phyloP scores from a whole-genome alignment of 1,284 basidiomycete species.

The Trametes hirsuta region DNA sequence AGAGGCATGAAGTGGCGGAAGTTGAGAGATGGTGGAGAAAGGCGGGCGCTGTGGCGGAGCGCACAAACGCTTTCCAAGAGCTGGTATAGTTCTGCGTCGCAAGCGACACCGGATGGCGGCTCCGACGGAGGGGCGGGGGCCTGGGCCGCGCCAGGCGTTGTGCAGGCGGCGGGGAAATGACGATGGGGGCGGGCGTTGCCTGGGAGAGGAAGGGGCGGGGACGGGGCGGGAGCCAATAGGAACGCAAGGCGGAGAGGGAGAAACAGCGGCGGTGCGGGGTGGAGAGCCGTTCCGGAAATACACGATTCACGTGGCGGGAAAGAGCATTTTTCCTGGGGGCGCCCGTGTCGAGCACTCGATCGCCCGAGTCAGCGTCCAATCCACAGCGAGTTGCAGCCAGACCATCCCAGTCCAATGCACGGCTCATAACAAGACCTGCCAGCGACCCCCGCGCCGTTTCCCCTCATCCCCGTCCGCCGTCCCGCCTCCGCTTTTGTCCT shows the following conservation, averaged over 20 bases:
- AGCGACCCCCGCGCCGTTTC: not conserved
- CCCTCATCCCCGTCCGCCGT: not conserved
- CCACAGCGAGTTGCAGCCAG: conserved; percentile 4
- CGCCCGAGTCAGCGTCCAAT: conserved; percentile 21
- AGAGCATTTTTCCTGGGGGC: conserved; percentile 12
- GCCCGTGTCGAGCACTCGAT: conserved; percentile 12
- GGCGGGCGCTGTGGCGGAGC: not conserved
- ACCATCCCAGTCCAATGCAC: conserved; percentile 15
- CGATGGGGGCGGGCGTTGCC: conserved; percentile 1
- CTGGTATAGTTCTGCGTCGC: too few relatives aligned
- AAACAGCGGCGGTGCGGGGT: conserved; percentile 9
- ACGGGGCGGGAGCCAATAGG: conserved; percentile 15
- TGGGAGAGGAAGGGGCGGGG: not conserved
- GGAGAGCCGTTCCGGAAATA: conserved; percentile 23
- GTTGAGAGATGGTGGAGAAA: not conserved
- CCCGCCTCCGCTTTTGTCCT: not conserved
- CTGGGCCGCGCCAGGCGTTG: not conserved
- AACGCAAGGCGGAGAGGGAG: not conserved
- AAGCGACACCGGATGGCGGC: too few relatives aligned
- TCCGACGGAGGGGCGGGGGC: too few relatives aligned
- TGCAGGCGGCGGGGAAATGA: not conserved
- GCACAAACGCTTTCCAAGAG: not conserved
- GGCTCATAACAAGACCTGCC: conserved; percentile 20
- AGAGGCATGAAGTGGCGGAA: not conserved
- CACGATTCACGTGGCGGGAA: conserved; percentile 22